phyloP scores from a whole-genome alignment of 2,329 filamentous ascomycete genomes.

The Thermothelomyces thermophilus region DNA sequence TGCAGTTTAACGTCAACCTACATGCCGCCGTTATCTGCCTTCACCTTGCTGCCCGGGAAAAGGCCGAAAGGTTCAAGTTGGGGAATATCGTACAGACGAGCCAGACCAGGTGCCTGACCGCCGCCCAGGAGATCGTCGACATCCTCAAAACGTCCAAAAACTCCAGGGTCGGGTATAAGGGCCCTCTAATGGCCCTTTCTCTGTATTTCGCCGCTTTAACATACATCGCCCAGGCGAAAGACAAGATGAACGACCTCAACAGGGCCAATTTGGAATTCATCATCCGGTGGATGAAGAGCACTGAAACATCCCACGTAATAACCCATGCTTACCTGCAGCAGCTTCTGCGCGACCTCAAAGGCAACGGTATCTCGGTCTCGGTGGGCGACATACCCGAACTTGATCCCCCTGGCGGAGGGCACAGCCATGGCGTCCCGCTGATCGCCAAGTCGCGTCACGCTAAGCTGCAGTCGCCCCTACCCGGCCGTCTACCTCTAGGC shows the following conservation, averaged over 20 bases:
- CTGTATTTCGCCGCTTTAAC: constrained; percentile 81
- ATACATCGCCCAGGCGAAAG: constrained; percentile 72
- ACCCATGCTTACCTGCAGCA: constrained; percentile 83
- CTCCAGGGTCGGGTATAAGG: constrained; percentile 59
- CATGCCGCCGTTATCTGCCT: constrained; percentile 84
- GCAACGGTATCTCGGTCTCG: constrained; percentile 33
- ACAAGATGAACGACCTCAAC: constrained; percentile 43
- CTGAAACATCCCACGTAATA: constrained; percentile 66
- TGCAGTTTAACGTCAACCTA: constrained; percentile 82
- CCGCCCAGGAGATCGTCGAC: constrained; percentile 76
- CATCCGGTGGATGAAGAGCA: constrained; percentile 67
- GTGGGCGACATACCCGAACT: constrained; percentile 5
- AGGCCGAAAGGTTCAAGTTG: constrained; percentile 65
- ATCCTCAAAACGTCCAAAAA: constrained; percentile 77
- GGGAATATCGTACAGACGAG: constrained; percentile 62
- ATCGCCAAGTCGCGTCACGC: constrained; percentile 41
- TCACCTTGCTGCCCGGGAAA: constrained; percentile 82
- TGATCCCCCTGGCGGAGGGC: constrained; percentile 28
- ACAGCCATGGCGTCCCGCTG: constrained; percentile 37
- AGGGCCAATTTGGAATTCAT: constrained; percentile 62
- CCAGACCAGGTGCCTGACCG: constrained; percentile 65
- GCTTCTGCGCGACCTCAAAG: constrained; percentile 71
- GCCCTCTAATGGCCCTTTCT: constrained; percentile 73
- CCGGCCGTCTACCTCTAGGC: constrained; percentile 38
- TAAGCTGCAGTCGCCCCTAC: constrained; percentile 36